Evolutionary conservation across 1,139 yeast species (phyloP).

Genomic region (Sugiyamaella japonica): DNA sequence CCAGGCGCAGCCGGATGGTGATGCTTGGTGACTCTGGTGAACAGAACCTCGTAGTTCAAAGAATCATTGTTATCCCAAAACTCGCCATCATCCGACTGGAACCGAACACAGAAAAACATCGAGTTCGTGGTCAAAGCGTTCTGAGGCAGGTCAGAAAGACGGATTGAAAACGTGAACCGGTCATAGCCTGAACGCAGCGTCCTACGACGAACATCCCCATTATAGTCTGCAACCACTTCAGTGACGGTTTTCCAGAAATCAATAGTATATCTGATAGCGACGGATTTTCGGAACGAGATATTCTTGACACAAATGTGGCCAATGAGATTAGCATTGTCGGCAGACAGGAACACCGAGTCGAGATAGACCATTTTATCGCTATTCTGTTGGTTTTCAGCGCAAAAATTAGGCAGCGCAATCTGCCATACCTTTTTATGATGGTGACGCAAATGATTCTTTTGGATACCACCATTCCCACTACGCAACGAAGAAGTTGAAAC

Average conservation of each 20-base stretch:
- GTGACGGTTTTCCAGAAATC: conserved; percentile 74
- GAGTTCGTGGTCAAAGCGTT: conserved; percentile 39
- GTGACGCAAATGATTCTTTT: conserved; percentile 7
- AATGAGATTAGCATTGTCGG: conserved; percentile 55
- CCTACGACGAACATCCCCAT: conserved; percentile 57
- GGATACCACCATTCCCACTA: neutral
- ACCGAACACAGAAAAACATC: conserved; percentile 59
- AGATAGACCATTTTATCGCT: conserved; percentile 51
- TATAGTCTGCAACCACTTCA: conserved; percentile 65
- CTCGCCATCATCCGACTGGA: conserved; percentile 51
- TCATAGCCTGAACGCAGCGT: conserved; percentile 41
- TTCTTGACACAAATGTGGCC: conserved; percentile 78
- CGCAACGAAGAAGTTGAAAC: neutral
- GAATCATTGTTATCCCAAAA: conserved; percentile 76
- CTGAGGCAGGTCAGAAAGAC: conserved; percentile 41
- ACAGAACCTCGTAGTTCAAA: conserved; percentile 57
- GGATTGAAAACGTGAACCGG: conserved; percentile 47
- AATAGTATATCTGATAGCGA: conserved; percentile 62
- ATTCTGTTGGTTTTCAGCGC: conserved; percentile 21
- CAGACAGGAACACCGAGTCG: conserved; percentile 62
- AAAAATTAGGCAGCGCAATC: conserved; percentile 16
- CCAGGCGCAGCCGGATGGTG: neutral
- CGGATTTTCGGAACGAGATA: conserved; percentile 60
- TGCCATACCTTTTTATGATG: conserved; percentile 18
- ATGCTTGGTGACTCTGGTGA: conserved; percentile 30